Evolutionary conservation across 75 land plant genomes (phyloP), one percentile per base, ranked within the genome.

Genomic region (Cunninghamia lanceolata): DNA sequence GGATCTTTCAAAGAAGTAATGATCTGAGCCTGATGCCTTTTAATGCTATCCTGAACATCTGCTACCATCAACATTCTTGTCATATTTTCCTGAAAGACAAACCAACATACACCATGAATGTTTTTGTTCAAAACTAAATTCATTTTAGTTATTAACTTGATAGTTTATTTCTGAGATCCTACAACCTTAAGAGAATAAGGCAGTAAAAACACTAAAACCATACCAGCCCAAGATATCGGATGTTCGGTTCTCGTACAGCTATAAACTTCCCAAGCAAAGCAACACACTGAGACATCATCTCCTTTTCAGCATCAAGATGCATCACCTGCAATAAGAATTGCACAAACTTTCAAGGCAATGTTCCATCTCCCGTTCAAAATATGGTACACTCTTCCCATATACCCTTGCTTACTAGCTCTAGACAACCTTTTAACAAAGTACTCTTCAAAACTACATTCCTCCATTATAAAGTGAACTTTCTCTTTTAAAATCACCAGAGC

Each of bases 221-320:
- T 90, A 98, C 99, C 92, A 98, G 92, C 82, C 99, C 99, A 91
- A 98, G 99, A 91, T 98, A 98, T 36, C 99, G 92, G 66, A 98
- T 97, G 86, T 98, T 98, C 17, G 99, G 99, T 86, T 98, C 99
- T 39, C 99, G 99, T 19, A 97, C 99, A 85, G 99, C 96, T 82
- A 98, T 97, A 85, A 98, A 97, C 82, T 95, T 98, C n/a, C 99
- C 99, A 87, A 98, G 94, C 82, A 98, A 90, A 32, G 99, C 98
- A 85, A 98, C 99, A 92, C 99, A 98, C 80, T 98, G 99, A 30
- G 99, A 94, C 97, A 98, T 97, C 99, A 98, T 98, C 87, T 98
- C 99, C 88, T 98, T 98, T 83, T 98, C 99, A 87, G 99, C 99
- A 91, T 98, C 99, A 85, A 98, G 94, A 89, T 98, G 99, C 99